Conservation (phyloP, 2,329 filamentous ascomycete genomes). For the Colletotrichum karsti region DNA sequence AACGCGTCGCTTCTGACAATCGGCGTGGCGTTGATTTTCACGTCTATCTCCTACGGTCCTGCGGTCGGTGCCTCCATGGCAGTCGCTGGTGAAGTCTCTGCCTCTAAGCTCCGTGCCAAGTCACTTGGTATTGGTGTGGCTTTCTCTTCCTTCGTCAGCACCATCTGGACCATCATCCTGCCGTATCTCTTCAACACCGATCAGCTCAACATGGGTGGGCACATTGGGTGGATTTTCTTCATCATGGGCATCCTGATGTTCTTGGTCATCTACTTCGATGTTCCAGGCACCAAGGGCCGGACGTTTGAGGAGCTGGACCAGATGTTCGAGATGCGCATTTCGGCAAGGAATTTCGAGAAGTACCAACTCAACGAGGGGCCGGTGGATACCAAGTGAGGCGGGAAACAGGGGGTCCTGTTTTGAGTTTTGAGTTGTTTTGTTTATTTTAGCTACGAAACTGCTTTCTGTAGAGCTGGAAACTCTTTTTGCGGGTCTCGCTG, state of each 20-base stretch:
- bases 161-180: conserved; percentile 32
- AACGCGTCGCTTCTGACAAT: conserved; percentile 28
- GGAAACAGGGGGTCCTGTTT: not conserved
- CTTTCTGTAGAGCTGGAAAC: not conserved
- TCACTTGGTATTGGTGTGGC: conserved; percentile 21
- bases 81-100: conserved; percentile 25
- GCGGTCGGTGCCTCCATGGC: conserved; percentile 31
- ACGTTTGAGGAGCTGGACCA: conserved; percentile 43
- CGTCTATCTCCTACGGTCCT: conserved; percentile 32
- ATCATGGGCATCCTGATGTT: conserved; percentile 37
- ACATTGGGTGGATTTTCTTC: conserved; percentile 50
- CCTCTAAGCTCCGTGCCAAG: conserved; percentile 24
- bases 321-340: conserved; percentile 31
- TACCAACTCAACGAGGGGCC: conserved; percentile 17
- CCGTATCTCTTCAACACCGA: conserved; percentile 40
- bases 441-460: not conserved
- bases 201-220: conserved; percentile 45
- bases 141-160: conserved; percentile 24
- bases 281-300: conserved; percentile 38
- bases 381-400: conserved; percentile 13
- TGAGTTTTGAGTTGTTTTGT: conserved; percentile 6
- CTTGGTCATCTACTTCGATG: conserved; percentile 37
- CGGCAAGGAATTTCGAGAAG: conserved; percentile 23
- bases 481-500: not conserved
- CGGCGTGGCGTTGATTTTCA: conserved; percentile 31